These are phyloP conservation scores for Cryphonectria parasitica DNA, from an alignment of 2,329 filamentous ascomycete species.

Conservation along the genomic window DNA sequence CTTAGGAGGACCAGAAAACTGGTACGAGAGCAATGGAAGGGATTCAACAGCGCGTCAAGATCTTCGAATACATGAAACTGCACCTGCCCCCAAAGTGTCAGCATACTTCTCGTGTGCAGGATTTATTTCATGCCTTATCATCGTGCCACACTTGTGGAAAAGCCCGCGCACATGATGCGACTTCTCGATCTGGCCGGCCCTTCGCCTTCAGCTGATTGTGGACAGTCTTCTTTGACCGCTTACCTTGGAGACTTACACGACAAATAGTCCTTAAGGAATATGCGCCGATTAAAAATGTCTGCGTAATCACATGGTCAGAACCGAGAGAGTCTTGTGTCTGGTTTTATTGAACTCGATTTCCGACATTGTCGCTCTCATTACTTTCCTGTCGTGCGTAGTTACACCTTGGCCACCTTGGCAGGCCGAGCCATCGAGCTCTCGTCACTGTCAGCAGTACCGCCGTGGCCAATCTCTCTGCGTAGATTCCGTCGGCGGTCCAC, in stretches of 20 bases:
- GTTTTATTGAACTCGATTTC: too few species aligned
- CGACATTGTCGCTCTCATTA: neutral
- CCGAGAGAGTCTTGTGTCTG: neutral
- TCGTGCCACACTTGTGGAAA: constrained; percentile 20
- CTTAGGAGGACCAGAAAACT: neutral
- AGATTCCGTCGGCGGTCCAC: constrained; percentile 31
- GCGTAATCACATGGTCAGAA: neutral
- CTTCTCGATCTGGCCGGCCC: constrained; percentile 21
- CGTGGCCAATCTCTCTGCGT: neutral
- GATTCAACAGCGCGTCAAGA: constrained; percentile 1
- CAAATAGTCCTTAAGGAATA: constrained; percentile 15
- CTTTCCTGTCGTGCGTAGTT: neutral
- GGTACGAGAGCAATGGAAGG: neutral
- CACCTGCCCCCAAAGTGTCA: constrained; percentile 7
- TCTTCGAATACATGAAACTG: constrained; percentile 19
- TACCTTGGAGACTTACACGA: constrained; percentile 12
- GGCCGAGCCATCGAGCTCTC: neutral
- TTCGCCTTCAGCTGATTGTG: constrained; percentile 19
- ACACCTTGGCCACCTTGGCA: neutral
- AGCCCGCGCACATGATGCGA: constrained; percentile 17
- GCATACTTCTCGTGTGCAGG: constrained; percentile 11
- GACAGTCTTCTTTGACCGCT: constrained; percentile 15
- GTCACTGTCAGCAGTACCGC: neutral
- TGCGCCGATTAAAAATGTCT: neutral
- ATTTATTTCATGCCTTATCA: constrained; percentile 14